Base-by-base conservation (phyloP, 805 yeast genomes). In the Sugiyamaella valdiviana region DNA sequence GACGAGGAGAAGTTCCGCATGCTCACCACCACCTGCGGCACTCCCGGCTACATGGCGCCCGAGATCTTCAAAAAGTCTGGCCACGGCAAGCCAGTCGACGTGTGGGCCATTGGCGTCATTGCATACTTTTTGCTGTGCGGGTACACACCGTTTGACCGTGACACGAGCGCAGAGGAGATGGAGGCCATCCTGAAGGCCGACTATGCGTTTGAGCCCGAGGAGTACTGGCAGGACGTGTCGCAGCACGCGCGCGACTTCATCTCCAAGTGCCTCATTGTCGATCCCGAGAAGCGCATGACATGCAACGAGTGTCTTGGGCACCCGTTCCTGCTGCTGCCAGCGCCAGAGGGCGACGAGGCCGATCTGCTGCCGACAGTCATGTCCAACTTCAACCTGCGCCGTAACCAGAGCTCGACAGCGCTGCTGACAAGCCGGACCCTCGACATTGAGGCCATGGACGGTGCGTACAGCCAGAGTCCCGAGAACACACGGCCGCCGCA, bases 141-240 rank as follows among this genome's bases (percentile, higher is more conserved):
- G 1, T 84, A 82, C 60, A 78, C 83, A 66, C 91, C 91, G 1
- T 83, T 83, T 62, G 90, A 83, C 57, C 78, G 89, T 53, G 89
- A 83, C 45, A 74, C 79, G 5, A 82, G 81, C 36, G 75, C 73
- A 1, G 89, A 83, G 58, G 85, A 88, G 10, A 71, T 74, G 56
- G 74, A 78, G 37, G 85, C 86, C 32, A 82, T 83, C n/a, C 49
- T 60, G 19, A 68, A 61, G 12, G 79, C 75, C n/a, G 83, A 83
- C 51, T 82, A 70, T 57, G 67, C 70, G 48, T 79, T 79, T 54
- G 83, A 79, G 51, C 85, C 85, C n/a, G 75, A 71, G 3, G 76
- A 73, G 53, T 73, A 77, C 58, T 76, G 84, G 82, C 63, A 61
- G 21, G 70, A 72, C 45, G 73, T 79, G 19, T 71, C 80, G 15